phyloP scores from a whole-genome alignment of 2,329 filamentous ascomycete species.

The Xylaria polymorpha region DNA sequence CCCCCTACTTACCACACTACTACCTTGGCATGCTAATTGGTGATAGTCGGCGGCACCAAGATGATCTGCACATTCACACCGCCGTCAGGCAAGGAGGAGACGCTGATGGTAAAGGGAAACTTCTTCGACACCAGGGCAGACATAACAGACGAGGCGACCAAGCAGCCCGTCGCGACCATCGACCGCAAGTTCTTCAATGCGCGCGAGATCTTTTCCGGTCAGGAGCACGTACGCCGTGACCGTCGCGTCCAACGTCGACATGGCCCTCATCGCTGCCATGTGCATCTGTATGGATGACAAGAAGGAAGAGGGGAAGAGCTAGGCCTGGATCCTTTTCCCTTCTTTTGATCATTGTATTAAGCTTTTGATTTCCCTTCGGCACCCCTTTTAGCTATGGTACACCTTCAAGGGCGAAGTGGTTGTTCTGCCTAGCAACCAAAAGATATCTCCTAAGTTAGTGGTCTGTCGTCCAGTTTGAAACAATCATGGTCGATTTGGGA shows the following conservation, averaged over 20 bases:
- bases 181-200: conserved; percentile 65
- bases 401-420: no score
- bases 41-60: conserved; percentile 7
- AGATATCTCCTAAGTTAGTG: no score
- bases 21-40: not conserved
- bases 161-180: conserved; percentile 67
- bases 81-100: conserved; percentile 54
- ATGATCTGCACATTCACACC: conserved; percentile 8
- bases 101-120: conserved; percentile 70
- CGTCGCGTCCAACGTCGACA: conserved; percentile 73
- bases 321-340: not conserved
- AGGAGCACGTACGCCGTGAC: conserved; percentile 74
- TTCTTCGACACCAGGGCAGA: conserved; percentile 68
- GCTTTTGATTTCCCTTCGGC: not conserved
- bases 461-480: no score
- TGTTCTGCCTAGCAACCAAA: no score
- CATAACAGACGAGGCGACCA: conserved; percentile 65
- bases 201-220: conserved; percentile 67
- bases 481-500: no score
- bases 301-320: conserved; percentile 55
- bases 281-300: conserved; percentile 72
- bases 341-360: not conserved
- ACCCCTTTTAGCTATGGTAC: no score
- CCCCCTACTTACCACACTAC: no score
- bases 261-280: conserved; percentile 72